Percentiles rank a stretch among this genome's conserved stretches.
phyloP scores from a whole-genome alignment of 2,329 filamentous ascomycete genomes.

The Fusarium sacchari region DNA sequence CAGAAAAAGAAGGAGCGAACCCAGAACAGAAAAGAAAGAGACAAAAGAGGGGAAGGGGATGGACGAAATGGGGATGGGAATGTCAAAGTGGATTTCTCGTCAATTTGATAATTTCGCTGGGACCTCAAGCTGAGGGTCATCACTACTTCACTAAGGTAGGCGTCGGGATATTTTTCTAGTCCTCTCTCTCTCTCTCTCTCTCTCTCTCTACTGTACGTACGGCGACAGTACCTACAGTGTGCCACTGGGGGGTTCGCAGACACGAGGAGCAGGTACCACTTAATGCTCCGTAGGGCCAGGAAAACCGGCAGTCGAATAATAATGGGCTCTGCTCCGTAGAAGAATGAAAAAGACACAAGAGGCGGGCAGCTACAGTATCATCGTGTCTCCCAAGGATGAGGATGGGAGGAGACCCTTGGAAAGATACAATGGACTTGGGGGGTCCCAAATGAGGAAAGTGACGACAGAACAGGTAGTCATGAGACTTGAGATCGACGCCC shows the following conservation, averaged over 20 bases:
- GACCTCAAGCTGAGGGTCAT: constrained; percentile 5
- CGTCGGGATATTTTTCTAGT: background rate
- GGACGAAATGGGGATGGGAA: constrained; percentile 34
- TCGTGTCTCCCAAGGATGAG: constrained; percentile 5
- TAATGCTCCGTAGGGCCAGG: constrained; percentile 19
- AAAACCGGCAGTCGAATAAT: constrained; percentile 16
- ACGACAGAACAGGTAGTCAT: constrained; percentile 41
- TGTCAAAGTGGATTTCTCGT: constrained; percentile 39
- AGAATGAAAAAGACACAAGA: background rate
- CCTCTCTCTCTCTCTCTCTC: background rate
- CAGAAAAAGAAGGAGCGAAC: constrained; percentile 25
- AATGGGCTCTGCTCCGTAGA: background rate
- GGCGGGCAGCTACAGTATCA: constrained; percentile 1
- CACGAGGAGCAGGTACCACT: constrained; percentile 13
- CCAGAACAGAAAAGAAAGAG: constrained; percentile 26
- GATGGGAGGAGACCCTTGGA: constrained; percentile 27
- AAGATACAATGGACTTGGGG: constrained; percentile 11
- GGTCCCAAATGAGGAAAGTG: constrained; percentile 37
- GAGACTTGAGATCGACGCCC: constrained; percentile 32
- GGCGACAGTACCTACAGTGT: constrained; percentile 23
- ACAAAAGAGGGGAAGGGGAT: constrained; percentile 28
- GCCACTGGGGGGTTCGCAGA: background rate
- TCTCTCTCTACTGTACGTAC: background rate
- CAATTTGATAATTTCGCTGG: constrained; percentile 39
- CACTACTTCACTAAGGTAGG: background rate